Evolutionary conservation across 805 yeast genomes (phyloP).

Genomic region (Candida tibetensis): DNA sequence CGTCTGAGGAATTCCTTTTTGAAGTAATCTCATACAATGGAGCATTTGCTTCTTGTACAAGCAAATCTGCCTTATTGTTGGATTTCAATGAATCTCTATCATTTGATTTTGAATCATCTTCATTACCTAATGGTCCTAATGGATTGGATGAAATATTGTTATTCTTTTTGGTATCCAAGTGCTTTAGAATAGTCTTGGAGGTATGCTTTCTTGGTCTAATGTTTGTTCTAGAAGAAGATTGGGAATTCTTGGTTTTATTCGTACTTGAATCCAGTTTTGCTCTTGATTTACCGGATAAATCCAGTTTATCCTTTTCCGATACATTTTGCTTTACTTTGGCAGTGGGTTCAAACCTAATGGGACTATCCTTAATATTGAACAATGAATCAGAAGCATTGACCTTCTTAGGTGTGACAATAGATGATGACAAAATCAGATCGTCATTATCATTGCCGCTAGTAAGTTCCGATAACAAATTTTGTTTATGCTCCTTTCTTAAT

Average conservation of each 20-base stretch:
- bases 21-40: constrained; percentile 56
- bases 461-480: constrained; percentile 41
- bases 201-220: constrained; percentile 30
- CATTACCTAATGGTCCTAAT: constrained; percentile 29
- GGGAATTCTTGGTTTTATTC: constrained; percentile 24
- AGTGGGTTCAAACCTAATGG: constrained; percentile 17
- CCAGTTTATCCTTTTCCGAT: not conserved
- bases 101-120: constrained; percentile 7
- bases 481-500: constrained; percentile 32
- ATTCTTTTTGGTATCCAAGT: constrained; percentile 17
- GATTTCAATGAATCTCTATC: constrained; percentile 21
- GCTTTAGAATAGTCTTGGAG: constrained; percentile 29
- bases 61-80: constrained; percentile 25
- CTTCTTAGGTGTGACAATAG: constrained; percentile 13
- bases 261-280: constrained; percentile 8
- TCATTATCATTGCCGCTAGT: constrained; percentile 31
- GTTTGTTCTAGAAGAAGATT: constrained; percentile 28
- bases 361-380: constrained; percentile 34
- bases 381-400: constrained; percentile 24
- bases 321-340: not conserved
- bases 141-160: constrained; percentile 12
- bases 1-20: too few relatives aligned
- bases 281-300: not conserved
- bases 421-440: constrained; percentile 3
- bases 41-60: constrained; percentile 48